Percentiles rank a stretch among this genome's conserved stretches.
Evolutionary conservation across 371 early-diverging fungal species (phyloP).

Genomic region (Mucor racemosus): DNA sequence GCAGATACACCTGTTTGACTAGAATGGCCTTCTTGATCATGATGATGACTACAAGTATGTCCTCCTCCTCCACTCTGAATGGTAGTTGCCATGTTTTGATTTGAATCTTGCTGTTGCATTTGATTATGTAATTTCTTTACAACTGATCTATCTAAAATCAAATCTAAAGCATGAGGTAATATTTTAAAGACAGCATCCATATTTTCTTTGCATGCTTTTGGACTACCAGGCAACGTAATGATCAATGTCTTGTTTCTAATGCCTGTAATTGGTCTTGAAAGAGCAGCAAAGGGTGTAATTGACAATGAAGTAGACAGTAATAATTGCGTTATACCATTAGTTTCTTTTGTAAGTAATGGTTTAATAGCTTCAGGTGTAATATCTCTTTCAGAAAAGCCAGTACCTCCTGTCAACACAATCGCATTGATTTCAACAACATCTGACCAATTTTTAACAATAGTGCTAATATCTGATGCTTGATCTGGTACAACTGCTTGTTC

Average conservation of each 20-base stretch:
- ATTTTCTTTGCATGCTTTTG: constrained; percentile 86
- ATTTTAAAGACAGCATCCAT: constrained; percentile 69
- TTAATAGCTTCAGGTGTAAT: constrained; percentile 87
- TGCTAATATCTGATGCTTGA: constrained; percentile 55
- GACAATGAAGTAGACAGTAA: constrained; percentile 73
- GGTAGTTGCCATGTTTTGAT: not conserved
- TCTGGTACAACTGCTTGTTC: constrained; percentile 59
- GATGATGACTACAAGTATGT: constrained; percentile 29
- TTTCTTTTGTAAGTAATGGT: constrained; percentile 70
- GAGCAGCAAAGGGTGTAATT: constrained; percentile 88
- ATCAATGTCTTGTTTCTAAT: constrained; percentile 71
- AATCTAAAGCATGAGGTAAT: constrained; percentile 84
- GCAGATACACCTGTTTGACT: constrained; percentile 34
- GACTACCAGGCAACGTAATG: constrained; percentile 88
- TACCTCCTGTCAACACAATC: constrained; percentile 92
- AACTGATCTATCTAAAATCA: constrained; percentile 55
- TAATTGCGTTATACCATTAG: constrained; percentile 78
- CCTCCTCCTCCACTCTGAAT: not conserved
- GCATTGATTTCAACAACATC: constrained; percentile 59
- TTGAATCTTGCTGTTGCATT: constrained; percentile 10
- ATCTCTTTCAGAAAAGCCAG: constrained; percentile 87
- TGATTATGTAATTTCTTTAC: constrained; percentile 21
- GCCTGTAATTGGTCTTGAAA: constrained; percentile 87
- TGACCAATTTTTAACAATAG: constrained; percentile 56
- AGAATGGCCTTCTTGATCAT: constrained; percentile 17